Base-by-base conservation (phyloP, 768 basidiomycete species). In the Serendipita sp. region DNA sequence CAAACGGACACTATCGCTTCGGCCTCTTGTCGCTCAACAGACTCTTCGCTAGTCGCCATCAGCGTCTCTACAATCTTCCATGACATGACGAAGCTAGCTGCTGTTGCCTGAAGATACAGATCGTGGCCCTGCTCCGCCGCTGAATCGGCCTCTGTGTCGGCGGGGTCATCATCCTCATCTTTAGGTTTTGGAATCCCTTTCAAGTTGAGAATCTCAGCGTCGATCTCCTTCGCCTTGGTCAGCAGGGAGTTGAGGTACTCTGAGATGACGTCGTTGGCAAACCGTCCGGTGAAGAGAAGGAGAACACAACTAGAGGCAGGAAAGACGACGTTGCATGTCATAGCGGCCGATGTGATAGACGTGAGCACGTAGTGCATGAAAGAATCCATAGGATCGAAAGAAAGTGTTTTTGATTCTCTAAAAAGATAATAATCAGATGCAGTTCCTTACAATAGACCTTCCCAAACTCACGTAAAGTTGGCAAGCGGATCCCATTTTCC, bases 301-400 rank as follows among this genome's bases (percentile, higher is more conserved):
- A 96, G 75, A 2, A 95, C 92, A 18, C 84, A 80, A 0, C 92
- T 83, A 5, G 81, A 76, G 0, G 82, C 81, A 1, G 95, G 95
- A 71, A 99, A 98, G 18, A 97, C 86, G 28, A 87, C 79, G 5
- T 86, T 85, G 10, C 92, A 93, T 38, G 86, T 78, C 0, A 85
- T 78, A 0, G 93, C 94, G 67, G 97, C 86, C 45, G 86, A 83
- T 2, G 75, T 71, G 18, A 97, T 78, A 3, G 87, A 78, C 5
- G 75, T 72, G 3, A 94, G 71, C 10, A 93, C 77, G 47, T 79
- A 78, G 1, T 76, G 76, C 77, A 98, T 92, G 74, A 94, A 98
- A 24, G 77, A 80, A 72, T 95, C 92, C 96, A 99, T 98, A 1
- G 95, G 82, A 30, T 86, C 86, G 71, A 99, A 97, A 71, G 90